A percentile compares a stretch with the other conserved stretches of the same genome.
Conservation (phyloP, 441 rosid species). For the Manihot esculenta region DNA sequence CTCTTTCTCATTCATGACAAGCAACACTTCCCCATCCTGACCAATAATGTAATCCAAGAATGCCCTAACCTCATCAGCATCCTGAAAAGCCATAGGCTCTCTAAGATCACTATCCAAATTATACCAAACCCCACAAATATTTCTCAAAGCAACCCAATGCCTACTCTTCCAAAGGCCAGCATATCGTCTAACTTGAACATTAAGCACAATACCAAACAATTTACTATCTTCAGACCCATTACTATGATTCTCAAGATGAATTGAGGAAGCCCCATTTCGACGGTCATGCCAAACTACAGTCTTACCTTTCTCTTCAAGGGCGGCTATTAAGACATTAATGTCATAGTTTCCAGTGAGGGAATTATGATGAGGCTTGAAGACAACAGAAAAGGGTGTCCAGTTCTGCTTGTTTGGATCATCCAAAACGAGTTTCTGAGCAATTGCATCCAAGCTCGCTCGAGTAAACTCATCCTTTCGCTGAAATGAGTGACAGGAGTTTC, state of each 20-base stretch:
- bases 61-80: conserved; percentile 41
- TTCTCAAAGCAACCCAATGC: conserved; percentile 78
- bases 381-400: conserved; percentile 68
- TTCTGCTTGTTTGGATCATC: conserved; percentile 55
- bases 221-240: conserved; percentile 20
- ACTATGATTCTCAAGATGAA: conserved; percentile 42
- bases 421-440: conserved; percentile 58
- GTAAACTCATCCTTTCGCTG: conserved; percentile 68
- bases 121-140: conserved; percentile 71
- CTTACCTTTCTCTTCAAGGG: conserved; percentile 66
- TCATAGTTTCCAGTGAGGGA: conserved; percentile 78
- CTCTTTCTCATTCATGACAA: conserved; percentile 50
- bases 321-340: conserved; percentile 75
- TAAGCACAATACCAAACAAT: conserved; percentile 72
- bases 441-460: conserved; percentile 53
- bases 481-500: neutral
- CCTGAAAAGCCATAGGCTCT: conserved; percentile 42
- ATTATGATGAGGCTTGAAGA: conserved; percentile 85
- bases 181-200: conserved; percentile 59
- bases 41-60: conserved; percentile 53
- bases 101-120: conserved; percentile 83
- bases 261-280: conserved; percentile 53
- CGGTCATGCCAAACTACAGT: conserved; percentile 76
- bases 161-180: conserved; percentile 82
- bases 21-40: conserved; percentile 69